Conservation (phyloP, 192 early-diverging fungal genomes). For the Coemansia sp. region DNA sequence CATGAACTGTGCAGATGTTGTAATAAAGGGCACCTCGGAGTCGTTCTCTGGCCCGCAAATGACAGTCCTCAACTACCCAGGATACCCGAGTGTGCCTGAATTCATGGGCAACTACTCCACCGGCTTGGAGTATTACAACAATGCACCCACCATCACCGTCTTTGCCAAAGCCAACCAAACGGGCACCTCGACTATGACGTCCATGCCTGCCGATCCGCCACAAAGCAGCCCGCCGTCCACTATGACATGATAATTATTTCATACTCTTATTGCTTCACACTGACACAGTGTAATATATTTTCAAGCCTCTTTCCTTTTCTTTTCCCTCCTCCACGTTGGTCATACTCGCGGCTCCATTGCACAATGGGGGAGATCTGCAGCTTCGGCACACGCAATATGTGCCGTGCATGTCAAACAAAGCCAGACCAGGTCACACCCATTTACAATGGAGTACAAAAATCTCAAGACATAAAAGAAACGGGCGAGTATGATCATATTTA, state of each 20-base stretch:
- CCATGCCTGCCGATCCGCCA: background rate
- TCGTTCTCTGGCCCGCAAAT: constrained; percentile 14
- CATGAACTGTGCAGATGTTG: constrained; percentile 34
- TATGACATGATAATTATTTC: background rate
- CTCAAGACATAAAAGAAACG: background rate
- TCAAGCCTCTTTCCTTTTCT: background rate
- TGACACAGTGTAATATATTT: background rate
- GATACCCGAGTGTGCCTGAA: constrained; percentile 47
- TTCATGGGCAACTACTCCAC: constrained; percentile 19
- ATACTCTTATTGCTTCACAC: background rate
- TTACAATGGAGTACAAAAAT: background rate
- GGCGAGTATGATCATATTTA: background rate
- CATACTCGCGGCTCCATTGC: background rate
- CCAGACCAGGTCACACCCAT: background rate
- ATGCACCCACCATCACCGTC: constrained; percentile 15
- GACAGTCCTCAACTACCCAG: constrained; percentile 14
- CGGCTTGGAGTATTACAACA: constrained; percentile 6
- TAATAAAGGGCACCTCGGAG: background rate
- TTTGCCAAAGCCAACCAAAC: constrained; percentile 6
- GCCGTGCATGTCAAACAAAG: background rate
- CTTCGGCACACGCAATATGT: background rate
- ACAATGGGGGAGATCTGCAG: background rate
- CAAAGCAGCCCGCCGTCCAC: background rate
- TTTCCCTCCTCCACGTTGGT: background rate
- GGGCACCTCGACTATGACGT: background rate